Percentiles rank a stretch among this genome's conserved stretches.
phyloP scores from a whole-genome alignment of 179 eudicot species.

The Silene noctiflora region DNA sequence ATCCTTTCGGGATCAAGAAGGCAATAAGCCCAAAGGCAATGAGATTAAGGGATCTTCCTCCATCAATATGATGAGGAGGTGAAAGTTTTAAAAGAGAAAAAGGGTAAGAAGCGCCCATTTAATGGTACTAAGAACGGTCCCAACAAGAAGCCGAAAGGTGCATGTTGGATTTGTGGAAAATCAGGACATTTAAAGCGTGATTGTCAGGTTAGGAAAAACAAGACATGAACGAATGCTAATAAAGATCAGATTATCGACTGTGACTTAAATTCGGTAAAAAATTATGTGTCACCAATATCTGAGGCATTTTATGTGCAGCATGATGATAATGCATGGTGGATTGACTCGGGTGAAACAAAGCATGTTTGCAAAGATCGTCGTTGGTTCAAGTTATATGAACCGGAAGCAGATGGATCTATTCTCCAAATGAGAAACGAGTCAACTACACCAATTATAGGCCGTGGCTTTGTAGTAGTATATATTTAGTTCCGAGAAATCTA shows the following conservation, averaged over 20 bases:
- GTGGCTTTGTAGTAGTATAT: not conserved
- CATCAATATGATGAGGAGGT: too few species aligned
- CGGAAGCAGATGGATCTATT: not conserved
- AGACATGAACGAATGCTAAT: not conserved
- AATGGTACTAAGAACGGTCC: not conserved
- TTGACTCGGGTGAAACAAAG: not conserved
- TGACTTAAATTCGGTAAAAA: not conserved
- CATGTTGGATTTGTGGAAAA: not conserved
- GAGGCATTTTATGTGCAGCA: not conserved
- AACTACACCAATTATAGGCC: not conserved
- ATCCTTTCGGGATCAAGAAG: not conserved
- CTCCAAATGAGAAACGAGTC: conserved; percentile 2
- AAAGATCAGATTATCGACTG: not conserved
- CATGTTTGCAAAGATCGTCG: not conserved
- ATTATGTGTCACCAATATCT: not conserved
- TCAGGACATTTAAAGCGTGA: not conserved
- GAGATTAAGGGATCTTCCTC: too few species aligned
- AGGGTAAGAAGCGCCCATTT: too few species aligned
- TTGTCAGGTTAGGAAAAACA: not conserved
- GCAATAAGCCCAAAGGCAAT: too few species aligned
- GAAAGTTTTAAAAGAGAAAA: too few species aligned
- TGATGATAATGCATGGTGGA: conserved; percentile 6
- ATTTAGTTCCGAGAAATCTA: not conserved
- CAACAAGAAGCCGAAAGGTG: not conserved
- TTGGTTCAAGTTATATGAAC: not conserved